Percentiles rank a stretch among this genome's conserved stretches.
phyloP scores from a whole-genome alignment of 2,329 filamentous ascomycete species.

The Diaporthe capsici region DNA sequence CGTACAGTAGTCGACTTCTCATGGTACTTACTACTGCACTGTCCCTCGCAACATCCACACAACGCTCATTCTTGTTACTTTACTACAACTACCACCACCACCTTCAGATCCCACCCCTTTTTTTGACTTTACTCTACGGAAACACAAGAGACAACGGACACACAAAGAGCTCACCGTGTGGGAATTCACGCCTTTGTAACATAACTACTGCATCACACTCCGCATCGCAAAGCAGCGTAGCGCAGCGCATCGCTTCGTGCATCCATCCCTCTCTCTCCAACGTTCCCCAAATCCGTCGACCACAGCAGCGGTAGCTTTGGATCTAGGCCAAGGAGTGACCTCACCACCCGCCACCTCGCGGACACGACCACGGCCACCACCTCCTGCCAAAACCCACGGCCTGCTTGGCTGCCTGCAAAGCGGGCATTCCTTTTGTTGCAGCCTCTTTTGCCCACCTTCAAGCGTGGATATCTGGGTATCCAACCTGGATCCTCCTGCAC shows the following conservation, averaged over 20 bases:
- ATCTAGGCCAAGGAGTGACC: conserved; percentile 30
- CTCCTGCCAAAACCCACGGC: background rate
- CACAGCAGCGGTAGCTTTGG: conserved; percentile 33
- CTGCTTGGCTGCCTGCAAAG: conserved; percentile 30
- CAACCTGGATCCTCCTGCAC: conserved; percentile 33
- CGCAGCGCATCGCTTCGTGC: conserved; percentile 3
- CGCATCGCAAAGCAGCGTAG: conserved; percentile 19
- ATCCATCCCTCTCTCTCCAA: conserved; percentile 35
- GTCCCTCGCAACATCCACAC: conserved; percentile 22
- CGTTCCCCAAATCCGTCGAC: conserved; percentile 31
- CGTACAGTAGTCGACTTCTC: conserved; percentile 28
- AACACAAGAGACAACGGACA: conserved; percentile 15
- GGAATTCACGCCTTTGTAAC: conserved; percentile 3
- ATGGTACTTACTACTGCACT: conserved; percentile 21
- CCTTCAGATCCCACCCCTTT: conserved; percentile 7
- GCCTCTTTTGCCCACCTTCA: conserved; percentile 6
- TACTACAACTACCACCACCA: conserved; percentile 24
- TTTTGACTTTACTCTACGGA: background rate
- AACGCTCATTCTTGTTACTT: background rate
- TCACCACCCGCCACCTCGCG: conserved; percentile 31
- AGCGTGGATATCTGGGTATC: conserved; percentile 26
- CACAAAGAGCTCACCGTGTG: conserved; percentile 12
- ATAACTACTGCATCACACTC: conserved; percentile 12
- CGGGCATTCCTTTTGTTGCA: conserved; percentile 4
- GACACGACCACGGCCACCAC: conserved; percentile 17